A percentile compares a stretch with the other conserved stretches of the same genome.
phyloP scores from a whole-genome alignment of 2,329 filamentous ascomycete genomes.

The Metarhizium brunneum region DNA sequence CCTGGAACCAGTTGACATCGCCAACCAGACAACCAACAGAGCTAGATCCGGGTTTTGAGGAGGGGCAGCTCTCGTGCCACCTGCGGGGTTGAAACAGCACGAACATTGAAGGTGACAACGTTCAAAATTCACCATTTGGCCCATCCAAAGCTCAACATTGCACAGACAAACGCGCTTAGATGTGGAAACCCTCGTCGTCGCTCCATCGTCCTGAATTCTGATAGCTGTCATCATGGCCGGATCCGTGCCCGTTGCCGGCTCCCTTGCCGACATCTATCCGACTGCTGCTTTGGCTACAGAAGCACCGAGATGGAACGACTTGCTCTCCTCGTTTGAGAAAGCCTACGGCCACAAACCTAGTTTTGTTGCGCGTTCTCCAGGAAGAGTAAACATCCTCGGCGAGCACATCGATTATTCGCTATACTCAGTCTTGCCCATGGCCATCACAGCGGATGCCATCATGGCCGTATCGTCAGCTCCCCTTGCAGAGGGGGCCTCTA shows the following conservation, averaged over 20 bases:
- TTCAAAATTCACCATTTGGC: neutral
- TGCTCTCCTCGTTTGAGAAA: conserved; percentile 62
- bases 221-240: conserved; percentile 32
- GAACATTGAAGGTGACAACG: neutral
- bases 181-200: neutral
- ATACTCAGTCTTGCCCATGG: conserved; percentile 93
- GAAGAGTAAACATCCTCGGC: conserved; percentile 95
- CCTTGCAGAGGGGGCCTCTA: conserved; percentile 36
- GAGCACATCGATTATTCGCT: conserved; percentile 99
- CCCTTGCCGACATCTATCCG: conserved; percentile 77
- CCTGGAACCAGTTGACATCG: neutral
- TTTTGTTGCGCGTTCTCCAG: conserved; percentile 84
- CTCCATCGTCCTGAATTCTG: neutral
- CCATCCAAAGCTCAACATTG: too few species aligned
- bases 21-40: neutral
- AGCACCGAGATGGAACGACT: conserved; percentile 62
- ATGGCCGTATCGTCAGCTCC: conserved; percentile 62
- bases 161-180: too few species aligned
- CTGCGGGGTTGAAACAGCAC: neutral
- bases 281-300: conserved; percentile 59
- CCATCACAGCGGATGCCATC: conserved; percentile 83
- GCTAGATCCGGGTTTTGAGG: neutral
- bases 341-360: conserved; percentile 61
- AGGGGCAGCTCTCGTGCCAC: conserved; percentile 1
- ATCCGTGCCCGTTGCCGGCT: conserved; percentile 63